Evolutionary conservation across 2,329 filamentous ascomycete species (phyloP).

Genomic region (Cladosporium cucumerinum): DNA sequence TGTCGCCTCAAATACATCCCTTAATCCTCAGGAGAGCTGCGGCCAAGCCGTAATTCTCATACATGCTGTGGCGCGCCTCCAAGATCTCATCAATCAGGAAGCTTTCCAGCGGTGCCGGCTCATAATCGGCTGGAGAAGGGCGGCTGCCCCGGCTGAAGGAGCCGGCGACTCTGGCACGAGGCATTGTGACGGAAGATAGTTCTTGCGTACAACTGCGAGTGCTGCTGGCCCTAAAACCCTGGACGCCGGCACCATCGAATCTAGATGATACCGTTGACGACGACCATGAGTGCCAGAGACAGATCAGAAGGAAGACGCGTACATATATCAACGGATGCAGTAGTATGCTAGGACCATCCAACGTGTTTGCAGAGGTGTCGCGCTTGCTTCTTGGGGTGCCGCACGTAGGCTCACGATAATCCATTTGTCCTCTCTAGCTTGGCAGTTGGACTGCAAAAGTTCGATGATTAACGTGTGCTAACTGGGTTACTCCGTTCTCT

Average conservation of each 20-base stretch:
- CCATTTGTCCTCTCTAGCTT: neutral
- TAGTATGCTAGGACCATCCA: neutral
- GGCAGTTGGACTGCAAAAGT: neutral
- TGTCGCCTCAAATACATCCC: neutral
- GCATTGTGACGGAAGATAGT: neutral
- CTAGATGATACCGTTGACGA: neutral
- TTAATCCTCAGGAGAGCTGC: neutral
- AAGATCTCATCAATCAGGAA: neutral
- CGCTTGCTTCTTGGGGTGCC: neutral
- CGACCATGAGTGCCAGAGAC: neutral
- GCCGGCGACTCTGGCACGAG: neutral
- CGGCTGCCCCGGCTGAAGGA: neutral
- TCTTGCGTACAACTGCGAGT: neutral
- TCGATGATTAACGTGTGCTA: neutral
- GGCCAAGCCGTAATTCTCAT: neutral
- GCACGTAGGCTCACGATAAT: neutral
- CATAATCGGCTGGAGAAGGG: slow-evolving; percentile 3
- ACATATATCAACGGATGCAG: neutral
- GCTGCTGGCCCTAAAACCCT: neutral
- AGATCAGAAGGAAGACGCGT: neutral
- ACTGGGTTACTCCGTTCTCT: neutral
- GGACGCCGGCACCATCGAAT: neutral
- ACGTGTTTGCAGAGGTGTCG: neutral
- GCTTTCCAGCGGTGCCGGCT: neutral
- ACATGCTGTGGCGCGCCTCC: neutral